Conservation (phyloP, 352 stramenopile genomes). For the Phytophthora uliginosa region DNA sequence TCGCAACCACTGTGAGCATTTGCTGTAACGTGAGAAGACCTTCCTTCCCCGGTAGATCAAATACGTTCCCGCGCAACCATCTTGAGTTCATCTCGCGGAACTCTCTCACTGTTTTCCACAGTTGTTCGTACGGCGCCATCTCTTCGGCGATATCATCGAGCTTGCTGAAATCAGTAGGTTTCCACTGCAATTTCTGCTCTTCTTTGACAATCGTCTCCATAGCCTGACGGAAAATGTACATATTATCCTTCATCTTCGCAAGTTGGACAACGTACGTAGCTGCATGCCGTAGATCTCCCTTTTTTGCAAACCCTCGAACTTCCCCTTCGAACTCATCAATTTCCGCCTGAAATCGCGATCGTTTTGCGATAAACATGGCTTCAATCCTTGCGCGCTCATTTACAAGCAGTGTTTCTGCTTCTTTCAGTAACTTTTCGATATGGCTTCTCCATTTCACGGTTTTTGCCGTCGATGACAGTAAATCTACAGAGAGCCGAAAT, state of each 20-base stretch:
- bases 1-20: constrained; percentile 66
- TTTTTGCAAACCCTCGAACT: constrained; percentile 78
- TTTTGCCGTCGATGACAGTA: constrained; percentile 70
- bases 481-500: constrained; percentile 45
- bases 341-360: constrained; percentile 76
- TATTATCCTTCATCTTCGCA: constrained; percentile 75
- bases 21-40: constrained; percentile 54
- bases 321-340: constrained; percentile 83
- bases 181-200: constrained; percentile 77
- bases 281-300: constrained; percentile 78
- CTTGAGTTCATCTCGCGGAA: constrained; percentile 78
- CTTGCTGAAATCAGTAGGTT: constrained; percentile 74
- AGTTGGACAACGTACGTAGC: constrained; percentile 84
- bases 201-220: constrained; percentile 70
- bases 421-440: constrained; percentile 62
- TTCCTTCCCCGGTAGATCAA: constrained; percentile 70
- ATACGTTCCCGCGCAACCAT: constrained; percentile 75
- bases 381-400: constrained; percentile 77
- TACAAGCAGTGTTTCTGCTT: constrained; percentile 64
- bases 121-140: constrained; percentile 79
- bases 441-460: constrained; percentile 74
- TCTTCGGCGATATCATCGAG: constrained; percentile 81
- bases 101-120: constrained; percentile 78
- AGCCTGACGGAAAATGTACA: constrained; percentile 62
- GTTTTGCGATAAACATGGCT: constrained; percentile 73